phyloP scores from a whole-genome alignment of 2,329 filamentous ascomycete genomes.

The Diplodia mutila region DNA sequence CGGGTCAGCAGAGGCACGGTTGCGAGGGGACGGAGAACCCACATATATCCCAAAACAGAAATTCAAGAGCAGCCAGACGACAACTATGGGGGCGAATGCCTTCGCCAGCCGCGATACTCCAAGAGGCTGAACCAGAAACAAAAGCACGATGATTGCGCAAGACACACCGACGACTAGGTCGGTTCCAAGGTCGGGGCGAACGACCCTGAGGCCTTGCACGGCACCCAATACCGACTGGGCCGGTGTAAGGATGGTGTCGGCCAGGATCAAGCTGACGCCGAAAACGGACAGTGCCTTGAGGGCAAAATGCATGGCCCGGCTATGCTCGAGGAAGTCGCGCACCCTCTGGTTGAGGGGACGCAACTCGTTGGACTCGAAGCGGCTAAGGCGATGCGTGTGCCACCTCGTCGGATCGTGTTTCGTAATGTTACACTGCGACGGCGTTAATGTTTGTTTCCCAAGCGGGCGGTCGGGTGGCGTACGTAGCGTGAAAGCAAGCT shows the following conservation, averaged over 20 bases:
- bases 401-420: conserved; percentile 58
- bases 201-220: conserved; percentile 65
- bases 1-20: neutral
- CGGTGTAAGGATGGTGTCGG: conserved; percentile 68
- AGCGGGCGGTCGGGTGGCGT: conserved; percentile 29
- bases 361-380: conserved; percentile 62
- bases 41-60: conserved; percentile 64
- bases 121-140: conserved; percentile 68
- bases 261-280: conserved; percentile 69
- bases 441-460: neutral
- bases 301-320: conserved; percentile 53
- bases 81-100: conserved; percentile 67
- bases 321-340: conserved; percentile 62
- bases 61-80: conserved; percentile 70
- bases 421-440: conserved; percentile 60
- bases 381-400: conserved; percentile 62
- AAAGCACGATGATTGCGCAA: conserved; percentile 65
- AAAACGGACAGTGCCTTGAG: conserved; percentile 67
- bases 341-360: conserved; percentile 56
- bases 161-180: conserved; percentile 64
- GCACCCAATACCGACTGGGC: conserved; percentile 72
- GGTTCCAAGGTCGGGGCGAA: conserved; percentile 59
- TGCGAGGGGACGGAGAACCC: conserved; percentile 23
- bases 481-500: conserved; percentile 63
- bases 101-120: conserved; percentile 64